These are phyloP conservation scores for Achaetomium macrosporum DNA, from an alignment of 2,329 filamentous ascomycete species.

Conservation along the genomic window DNA sequence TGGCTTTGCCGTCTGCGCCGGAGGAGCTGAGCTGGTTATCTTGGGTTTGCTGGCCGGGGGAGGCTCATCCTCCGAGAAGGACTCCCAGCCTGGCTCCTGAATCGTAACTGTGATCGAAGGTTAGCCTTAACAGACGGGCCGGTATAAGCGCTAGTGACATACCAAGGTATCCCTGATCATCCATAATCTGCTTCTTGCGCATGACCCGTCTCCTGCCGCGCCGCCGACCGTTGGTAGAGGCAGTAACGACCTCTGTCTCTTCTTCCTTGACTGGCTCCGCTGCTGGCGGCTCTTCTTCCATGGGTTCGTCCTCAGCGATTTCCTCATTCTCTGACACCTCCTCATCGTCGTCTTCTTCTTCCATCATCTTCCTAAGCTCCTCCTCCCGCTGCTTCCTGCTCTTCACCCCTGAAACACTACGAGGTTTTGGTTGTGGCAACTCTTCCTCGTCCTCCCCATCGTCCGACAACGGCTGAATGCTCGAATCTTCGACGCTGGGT, in stretches of 20 bases:
- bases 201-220: constrained; percentile 74
- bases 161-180: constrained; percentile 88
- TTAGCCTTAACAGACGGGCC: not conserved
- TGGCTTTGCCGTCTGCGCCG: constrained; percentile 40
- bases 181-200: constrained; percentile 81
- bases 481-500: constrained; percentile 42
- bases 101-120: constrained; percentile 60
- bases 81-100: constrained; percentile 82
- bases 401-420: constrained; percentile 31
- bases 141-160: constrained; percentile 30
- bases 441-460: constrained; percentile 49
- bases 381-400: constrained; percentile 59
- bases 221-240: constrained; percentile 52
- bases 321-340: constrained; percentile 51
- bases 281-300: constrained; percentile 31
- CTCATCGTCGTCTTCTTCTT: constrained; percentile 45
- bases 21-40: constrained; percentile 35
- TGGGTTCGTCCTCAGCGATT: constrained; percentile 29
- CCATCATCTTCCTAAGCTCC: constrained; percentile 69
- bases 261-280: constrained; percentile 39
- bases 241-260: constrained; percentile 45
- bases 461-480: constrained; percentile 48
- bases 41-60: constrained; percentile 49
- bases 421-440: constrained; percentile 37
- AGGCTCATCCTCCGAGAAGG: constrained; percentile 84